A percentile compares a stretch with the other conserved stretches of the same genome.
Evolutionary conservation across 2,329 filamentous ascomycete genomes (phyloP).

Genomic region (Sclerotinia borealis): DNA sequence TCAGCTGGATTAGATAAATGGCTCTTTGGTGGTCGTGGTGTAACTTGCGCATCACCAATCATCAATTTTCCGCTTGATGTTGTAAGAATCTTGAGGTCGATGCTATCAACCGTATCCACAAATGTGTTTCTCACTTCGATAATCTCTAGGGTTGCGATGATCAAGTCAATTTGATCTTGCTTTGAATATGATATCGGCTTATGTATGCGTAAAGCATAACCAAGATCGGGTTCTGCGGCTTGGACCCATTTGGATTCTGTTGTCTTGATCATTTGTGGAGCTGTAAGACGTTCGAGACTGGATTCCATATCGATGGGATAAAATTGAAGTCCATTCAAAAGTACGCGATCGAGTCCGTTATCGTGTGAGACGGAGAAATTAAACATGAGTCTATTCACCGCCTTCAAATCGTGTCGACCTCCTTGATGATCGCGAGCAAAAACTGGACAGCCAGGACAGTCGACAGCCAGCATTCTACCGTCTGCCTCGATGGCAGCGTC

Average conservation of each 20-base stretch:
- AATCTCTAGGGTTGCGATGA: conserved; percentile 52
- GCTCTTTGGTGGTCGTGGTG: conserved; percentile 24
- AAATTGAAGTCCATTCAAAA: conserved; percentile 55
- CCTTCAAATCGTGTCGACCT: conserved; percentile 22
- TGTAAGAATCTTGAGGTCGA: conserved; percentile 58
- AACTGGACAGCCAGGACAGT: conserved; percentile 50
- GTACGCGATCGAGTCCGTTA: conserved; percentile 40
- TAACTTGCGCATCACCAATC: conserved; percentile 43
- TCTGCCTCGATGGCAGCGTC: conserved; percentile 35
- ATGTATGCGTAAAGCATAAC: conserved; percentile 28
- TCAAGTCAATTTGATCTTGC: conserved; percentile 45
- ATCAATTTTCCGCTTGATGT: conserved; percentile 48
- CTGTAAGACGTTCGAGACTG: conserved; percentile 39
- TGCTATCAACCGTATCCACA: conserved; percentile 46
- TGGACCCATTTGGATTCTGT: conserved; percentile 23
- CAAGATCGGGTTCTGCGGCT: conserved; percentile 25
- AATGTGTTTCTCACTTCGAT: conserved; percentile 53
- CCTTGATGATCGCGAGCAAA: conserved; percentile 29
- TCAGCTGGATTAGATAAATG: conserved; percentile 25
- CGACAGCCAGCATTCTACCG: conserved; percentile 41
- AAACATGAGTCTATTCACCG: conserved; percentile 40
- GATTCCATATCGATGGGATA: conserved; percentile 41
- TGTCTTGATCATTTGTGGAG: conserved; percentile 40
- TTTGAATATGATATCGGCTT: conserved; percentile 42
- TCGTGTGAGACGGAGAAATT: conserved; percentile 48